Evolutionary conservation across 2,329 filamentous ascomycete species (phyloP).

Genomic region (Claviceps paspali): DNA sequence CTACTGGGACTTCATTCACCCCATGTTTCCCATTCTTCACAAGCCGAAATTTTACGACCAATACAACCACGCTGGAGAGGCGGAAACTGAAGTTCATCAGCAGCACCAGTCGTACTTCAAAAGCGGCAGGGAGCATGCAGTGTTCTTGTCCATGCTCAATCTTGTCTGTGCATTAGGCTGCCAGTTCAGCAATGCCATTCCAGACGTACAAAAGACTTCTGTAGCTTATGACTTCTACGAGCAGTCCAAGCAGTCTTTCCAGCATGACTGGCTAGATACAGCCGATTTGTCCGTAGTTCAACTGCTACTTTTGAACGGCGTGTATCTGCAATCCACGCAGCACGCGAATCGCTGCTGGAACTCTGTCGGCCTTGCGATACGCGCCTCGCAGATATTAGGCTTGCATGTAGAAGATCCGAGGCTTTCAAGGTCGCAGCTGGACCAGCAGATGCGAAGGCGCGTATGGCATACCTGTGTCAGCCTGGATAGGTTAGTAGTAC

Average conservation of each 20-base stretch:
- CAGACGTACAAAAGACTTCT: conserved; percentile 1
- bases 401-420: conserved; percentile 1
- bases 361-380: conserved; percentile 3
- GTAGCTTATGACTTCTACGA: conserved; percentile 3
- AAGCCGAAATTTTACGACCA: background rate
- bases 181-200: conserved; percentile 2
- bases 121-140: background rate
- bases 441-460: conserved; percentile 2
- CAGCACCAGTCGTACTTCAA: background rate
- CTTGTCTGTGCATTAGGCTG: conserved; percentile 2
- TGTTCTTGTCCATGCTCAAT: conserved; percentile 3
- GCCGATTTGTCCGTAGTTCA: conserved; percentile 3
- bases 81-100: background rate
- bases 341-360: conserved; percentile 4
- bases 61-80: background rate
- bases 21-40: conserved; percentile 2
- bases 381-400: conserved; percentile 1
- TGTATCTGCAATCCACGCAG: conserved; percentile 3
- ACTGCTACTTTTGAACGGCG: conserved; percentile 1
- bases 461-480: conserved; percentile 4
- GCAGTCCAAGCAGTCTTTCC: background rate
- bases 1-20: conserved; percentile 4
- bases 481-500: conserved; percentile 1
- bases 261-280: conserved; percentile 2
- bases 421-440: conserved; percentile 1